phyloP scores from a whole-genome alignment of 208 protist genomes.

The Blechomonas ayalai region DNA sequence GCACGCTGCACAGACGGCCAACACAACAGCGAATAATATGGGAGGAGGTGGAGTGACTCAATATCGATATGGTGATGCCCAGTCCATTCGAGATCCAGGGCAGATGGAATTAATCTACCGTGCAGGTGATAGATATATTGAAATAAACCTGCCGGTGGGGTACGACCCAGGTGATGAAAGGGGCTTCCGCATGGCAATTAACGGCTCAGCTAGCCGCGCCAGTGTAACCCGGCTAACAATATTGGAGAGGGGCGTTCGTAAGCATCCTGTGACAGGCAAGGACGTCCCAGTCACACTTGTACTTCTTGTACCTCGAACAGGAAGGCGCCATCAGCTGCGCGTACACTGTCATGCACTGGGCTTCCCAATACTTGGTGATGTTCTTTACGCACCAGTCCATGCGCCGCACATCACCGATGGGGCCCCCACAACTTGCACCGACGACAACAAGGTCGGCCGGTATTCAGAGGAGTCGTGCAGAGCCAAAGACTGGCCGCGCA shows the following conservation, averaged over 20 bases:
- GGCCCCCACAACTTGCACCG: not conserved
- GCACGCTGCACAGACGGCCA: too few species aligned
- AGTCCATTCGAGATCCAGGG: too few species aligned
- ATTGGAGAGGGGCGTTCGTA: slow-evolving; percentile 13
- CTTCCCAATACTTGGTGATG: slow-evolving; percentile 81
- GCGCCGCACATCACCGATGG: too few species aligned
- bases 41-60: too few species aligned
- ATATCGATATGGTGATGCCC: too few species aligned
- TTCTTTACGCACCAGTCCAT: slow-evolving; percentile 46
- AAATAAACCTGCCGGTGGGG: slow-evolving; percentile 36
- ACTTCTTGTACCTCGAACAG: slow-evolving; percentile 51
- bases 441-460: not conserved
- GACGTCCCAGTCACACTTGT: slow-evolving; percentile 43
- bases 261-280: not conserved
- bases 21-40: too few species aligned
- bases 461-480: slow-evolving; percentile 1
- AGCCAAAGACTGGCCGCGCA: slow-evolving; percentile 23
- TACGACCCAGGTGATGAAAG: slow-evolving; percentile 31
- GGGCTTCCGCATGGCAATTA: slow-evolving; percentile 57
- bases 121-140: slow-evolving; percentile 1
- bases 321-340: slow-evolving; percentile 83
- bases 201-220: slow-evolving; percentile 10
- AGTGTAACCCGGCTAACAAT: slow-evolving; percentile 22
- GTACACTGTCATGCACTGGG: slow-evolving; percentile 78
- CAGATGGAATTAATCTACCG: too few species aligned